phyloP scores from a whole-genome alignment of 2,329 filamentous ascomycete species.

The Coniochaeta hoffmannii region DNA sequence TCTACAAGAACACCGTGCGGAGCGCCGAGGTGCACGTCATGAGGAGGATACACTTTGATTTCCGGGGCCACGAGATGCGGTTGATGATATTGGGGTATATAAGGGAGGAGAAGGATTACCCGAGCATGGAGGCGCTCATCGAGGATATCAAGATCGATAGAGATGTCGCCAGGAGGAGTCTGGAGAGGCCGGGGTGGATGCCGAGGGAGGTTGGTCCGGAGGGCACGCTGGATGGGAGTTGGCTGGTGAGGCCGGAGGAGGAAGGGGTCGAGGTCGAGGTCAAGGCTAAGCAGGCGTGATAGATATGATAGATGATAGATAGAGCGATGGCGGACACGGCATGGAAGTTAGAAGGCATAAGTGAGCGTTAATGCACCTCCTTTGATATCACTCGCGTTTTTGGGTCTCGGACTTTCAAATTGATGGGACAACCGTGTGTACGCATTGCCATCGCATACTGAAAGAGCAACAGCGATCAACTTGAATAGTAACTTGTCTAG shows the following conservation, averaged over 20 bases:
- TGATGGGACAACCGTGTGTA: too few species aligned
- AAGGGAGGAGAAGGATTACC: conserved; percentile 83
- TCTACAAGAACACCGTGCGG: conserved; percentile 85
- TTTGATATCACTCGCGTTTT: too few species aligned
- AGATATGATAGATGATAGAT: background rate
- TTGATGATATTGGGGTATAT: conserved; percentile 82
- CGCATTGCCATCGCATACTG: too few species aligned
- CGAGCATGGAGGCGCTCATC: conserved; percentile 72
- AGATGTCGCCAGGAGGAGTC: conserved; percentile 67
- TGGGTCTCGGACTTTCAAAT: too few species aligned
- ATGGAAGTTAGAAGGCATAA: background rate
- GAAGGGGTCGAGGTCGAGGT: conserved; percentile 3
- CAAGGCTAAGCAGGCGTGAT: conserved; percentile 3
- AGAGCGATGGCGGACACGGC: too few species aligned
- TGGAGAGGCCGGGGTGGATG: conserved; percentile 58
- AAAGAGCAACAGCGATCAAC: too few species aligned
- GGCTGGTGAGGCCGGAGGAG: conserved; percentile 27
- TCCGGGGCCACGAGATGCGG: conserved; percentile 76
- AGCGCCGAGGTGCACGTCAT: conserved; percentile 89
- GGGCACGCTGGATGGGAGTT: conserved; percentile 27
- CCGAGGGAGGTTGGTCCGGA: conserved; percentile 28
- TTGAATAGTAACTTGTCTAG: too few species aligned
- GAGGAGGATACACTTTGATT: conserved; percentile 68
- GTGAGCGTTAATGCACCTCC: background rate
- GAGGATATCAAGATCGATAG: conserved; percentile 87